A percentile compares a stretch with the other conserved stretches of the same genome.
phyloP scores from a whole-genome alignment of 306 rosid genomes.

The Vigna mungo region DNA sequence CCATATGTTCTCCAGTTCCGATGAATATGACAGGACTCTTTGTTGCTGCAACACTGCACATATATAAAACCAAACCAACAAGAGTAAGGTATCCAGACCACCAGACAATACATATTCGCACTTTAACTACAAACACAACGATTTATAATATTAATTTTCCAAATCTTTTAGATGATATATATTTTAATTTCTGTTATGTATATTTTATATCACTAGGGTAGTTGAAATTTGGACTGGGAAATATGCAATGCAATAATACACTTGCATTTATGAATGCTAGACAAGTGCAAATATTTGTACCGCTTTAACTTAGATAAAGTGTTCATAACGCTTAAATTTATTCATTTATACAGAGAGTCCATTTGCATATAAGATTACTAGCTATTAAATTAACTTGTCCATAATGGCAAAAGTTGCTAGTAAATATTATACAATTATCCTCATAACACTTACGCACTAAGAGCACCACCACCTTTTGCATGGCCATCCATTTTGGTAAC shows the following conservation, averaged over 20 bases:
- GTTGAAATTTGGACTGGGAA: conserved; percentile 10
- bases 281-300: neutral
- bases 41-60: conserved; percentile 82
- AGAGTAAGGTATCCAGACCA: conserved; percentile 38
- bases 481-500: conserved; percentile 86
- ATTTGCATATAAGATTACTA: neutral
- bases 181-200: neutral
- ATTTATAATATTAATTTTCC: conserved; percentile 25
- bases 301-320: neutral
- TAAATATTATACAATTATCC: conserved; percentile 11
- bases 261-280: conserved; percentile 1
- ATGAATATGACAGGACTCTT: conserved; percentile 83
- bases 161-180: conserved; percentile 19
- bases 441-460: conserved; percentile 74
- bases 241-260: neutral
- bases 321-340: neutral
- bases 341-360: neutral
- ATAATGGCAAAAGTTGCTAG: conserved; percentile 23
- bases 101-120: neutral
- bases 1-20: conserved; percentile 88
- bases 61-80: conserved; percentile 13
- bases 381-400: conserved; percentile 15
- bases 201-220: conserved; percentile 16
- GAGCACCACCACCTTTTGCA: conserved; percentile 90
- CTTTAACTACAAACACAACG: neutral